A percentile compares a stretch with the other conserved stretches of the same genome.
Evolutionary conservation across 1,284 basidiomycete genomes (phyloP).

Genomic region (Ustilago hordei): DNA sequence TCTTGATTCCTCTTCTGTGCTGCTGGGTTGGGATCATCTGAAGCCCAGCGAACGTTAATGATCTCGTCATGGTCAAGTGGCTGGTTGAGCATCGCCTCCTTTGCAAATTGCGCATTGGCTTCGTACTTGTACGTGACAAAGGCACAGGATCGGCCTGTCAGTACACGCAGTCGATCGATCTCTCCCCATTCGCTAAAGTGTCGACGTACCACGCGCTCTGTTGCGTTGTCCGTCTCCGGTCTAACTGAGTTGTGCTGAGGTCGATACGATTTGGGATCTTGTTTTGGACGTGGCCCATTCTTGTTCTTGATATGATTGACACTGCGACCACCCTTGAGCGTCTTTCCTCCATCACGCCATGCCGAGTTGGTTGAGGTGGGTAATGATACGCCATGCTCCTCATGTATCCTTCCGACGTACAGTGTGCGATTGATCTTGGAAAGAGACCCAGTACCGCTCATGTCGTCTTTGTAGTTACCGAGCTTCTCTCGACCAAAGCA

Average conservation of each 20-base stretch:
- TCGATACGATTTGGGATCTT: slow-evolving; percentile 45
- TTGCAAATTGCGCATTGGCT: slow-evolving; percentile 89
- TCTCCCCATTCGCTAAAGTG: slow-evolving; percentile 99
- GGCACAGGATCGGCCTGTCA: slow-evolving; percentile 93
- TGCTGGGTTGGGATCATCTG: slow-evolving; percentile 64
- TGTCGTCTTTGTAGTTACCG: slow-evolving; percentile 96
- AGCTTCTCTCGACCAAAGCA: slow-evolving; percentile 98
- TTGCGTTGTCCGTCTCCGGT: slow-evolving; percentile 49
- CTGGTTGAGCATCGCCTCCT: slow-evolving; percentile 99
- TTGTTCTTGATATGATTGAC: slow-evolving; percentile 34
- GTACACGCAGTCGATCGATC: slow-evolving; percentile 89
- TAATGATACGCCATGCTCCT: slow-evolving; percentile 57
- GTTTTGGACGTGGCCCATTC: slow-evolving; percentile 19
- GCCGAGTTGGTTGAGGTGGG: slow-evolving; percentile 43
- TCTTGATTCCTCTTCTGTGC: slow-evolving; percentile 55
- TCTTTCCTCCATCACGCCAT: slow-evolving; percentile 58
- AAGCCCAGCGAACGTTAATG: slow-evolving; percentile 76
- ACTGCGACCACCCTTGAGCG: slow-evolving; percentile 54
- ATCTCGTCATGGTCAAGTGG: slow-evolving; percentile 97
- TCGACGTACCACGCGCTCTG: slow-evolving; percentile 60
- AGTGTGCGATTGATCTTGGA: slow-evolving; percentile 92
- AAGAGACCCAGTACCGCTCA: slow-evolving; percentile 98
- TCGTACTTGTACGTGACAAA: slow-evolving; percentile 96
- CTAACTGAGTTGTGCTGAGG: slow-evolving; percentile 52
- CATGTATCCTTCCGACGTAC: slow-evolving; percentile 86